Conservation (phyloP, 495 filamentous ascomycete species). For the Aspergillus indologenus region DNA sequence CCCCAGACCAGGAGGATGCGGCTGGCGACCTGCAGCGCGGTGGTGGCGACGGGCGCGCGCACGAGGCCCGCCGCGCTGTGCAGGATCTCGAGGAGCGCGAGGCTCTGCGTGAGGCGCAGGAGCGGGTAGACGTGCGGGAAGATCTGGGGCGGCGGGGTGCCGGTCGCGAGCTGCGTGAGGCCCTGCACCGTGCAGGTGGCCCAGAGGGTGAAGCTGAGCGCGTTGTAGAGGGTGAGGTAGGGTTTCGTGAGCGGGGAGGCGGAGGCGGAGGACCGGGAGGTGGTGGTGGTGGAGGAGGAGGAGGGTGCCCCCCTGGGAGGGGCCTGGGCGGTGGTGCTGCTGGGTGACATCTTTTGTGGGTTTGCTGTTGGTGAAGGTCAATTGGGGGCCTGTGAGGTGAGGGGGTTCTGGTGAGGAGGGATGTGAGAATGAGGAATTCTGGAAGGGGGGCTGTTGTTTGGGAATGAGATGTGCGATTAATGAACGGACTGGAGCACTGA, state of each 20-base stretch:
- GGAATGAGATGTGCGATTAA: too few relatives aligned
- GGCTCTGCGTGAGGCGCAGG: conserved; percentile 74
- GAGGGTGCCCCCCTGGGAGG: background rate
- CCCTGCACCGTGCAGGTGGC: conserved; percentile 61
- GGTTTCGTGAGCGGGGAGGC: conserved; percentile 18
- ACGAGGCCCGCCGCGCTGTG: conserved; percentile 75
- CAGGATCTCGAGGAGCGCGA: conserved; percentile 76
- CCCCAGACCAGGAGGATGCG: conserved; percentile 85
- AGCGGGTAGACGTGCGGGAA: conserved; percentile 58
- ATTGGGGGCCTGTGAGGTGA: background rate
- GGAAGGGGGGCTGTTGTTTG: too few relatives aligned
- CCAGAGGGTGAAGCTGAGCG: conserved; percentile 73
- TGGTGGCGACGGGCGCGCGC: conserved; percentile 79
- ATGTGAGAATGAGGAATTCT: background rate
- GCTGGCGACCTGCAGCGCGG: conserved; percentile 79
- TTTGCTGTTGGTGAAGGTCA: too few relatives aligned
- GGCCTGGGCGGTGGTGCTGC: conserved; percentile 7
- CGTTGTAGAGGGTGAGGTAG: conserved; percentile 85
- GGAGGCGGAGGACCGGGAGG: conserved; percentile 21
- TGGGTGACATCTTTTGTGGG: background rate
- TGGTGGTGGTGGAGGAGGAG: too few relatives aligned
- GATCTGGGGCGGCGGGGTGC: conserved; percentile 46
- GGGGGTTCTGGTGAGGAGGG: background rate
- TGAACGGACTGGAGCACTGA: background rate
- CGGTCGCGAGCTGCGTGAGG: conserved; percentile 41